These are phyloP conservation scores for Capsella rubella DNA, from an alignment of 441 rosid species.

Conservation along the genomic window DNA sequence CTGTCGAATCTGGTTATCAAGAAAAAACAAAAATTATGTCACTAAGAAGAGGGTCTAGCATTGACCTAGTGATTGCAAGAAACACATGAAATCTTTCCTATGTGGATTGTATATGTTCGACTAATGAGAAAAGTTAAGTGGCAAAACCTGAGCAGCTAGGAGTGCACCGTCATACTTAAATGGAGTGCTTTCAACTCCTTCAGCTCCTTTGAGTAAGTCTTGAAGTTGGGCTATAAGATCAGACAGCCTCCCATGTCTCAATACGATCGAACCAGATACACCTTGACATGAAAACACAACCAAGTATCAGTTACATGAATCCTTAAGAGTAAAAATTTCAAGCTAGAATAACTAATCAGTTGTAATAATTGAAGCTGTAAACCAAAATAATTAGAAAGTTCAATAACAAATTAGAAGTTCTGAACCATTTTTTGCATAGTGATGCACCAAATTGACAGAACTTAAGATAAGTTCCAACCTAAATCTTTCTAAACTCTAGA, in stretches of 20 bases:
- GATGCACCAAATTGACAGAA: constrained; percentile 9
- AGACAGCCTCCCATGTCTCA: constrained; percentile 76
- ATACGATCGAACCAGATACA: constrained; percentile 77
- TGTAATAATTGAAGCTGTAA: background rate
- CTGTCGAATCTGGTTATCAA: constrained; percentile 61
- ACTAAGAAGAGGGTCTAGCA: constrained; percentile 12
- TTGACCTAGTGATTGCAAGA: background rate
- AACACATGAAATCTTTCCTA: background rate
- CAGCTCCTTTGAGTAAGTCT: constrained; percentile 77
- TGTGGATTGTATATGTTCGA: background rate
- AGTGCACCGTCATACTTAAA: constrained; percentile 65
- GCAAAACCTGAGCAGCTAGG: constrained; percentile 81
- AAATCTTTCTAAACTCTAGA: constrained; percentile 1
- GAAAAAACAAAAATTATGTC: constrained; percentile 18
- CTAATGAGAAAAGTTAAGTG: constrained; percentile 16
- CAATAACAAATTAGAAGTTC: constrained; percentile 15
- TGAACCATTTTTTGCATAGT: constrained; percentile 13
- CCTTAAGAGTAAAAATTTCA: background rate
- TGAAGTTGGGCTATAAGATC: constrained; percentile 86
- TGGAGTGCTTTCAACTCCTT: constrained; percentile 56
- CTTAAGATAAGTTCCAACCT: background rate
- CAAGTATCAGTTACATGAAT: constrained; percentile 13
- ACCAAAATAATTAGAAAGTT: background rate
- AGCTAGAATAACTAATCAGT: background rate
- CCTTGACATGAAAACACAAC: constrained; percentile 54